Conservation (phyloP, 2,329 filamentous ascomycete species). For the Hypoxylon sp. region DNA sequence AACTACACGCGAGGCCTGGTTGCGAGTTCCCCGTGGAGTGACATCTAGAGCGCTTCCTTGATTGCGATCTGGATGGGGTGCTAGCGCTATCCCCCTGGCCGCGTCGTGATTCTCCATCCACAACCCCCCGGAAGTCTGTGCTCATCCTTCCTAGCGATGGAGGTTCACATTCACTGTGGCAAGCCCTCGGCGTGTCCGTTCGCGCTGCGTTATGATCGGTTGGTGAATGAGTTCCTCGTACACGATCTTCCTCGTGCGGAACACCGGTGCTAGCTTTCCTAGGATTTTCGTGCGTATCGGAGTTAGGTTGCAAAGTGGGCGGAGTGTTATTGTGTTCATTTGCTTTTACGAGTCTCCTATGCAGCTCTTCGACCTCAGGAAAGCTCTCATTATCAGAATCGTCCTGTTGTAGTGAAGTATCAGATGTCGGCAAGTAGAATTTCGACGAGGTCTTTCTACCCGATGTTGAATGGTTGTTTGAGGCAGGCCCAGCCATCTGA, state of each 20-base stretch:
- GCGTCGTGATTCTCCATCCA: background rate
- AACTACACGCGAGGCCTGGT: background rate
- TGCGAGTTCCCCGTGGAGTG: conserved; percentile 3
- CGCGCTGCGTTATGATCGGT: background rate
- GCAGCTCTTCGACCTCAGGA: conserved; percentile 30
- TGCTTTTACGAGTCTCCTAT: conserved; percentile 6
- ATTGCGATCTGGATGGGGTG: background rate
- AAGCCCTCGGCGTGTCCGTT: background rate
- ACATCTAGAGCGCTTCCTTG: conserved; percentile 27
- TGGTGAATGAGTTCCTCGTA: background rate
- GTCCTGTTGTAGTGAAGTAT: background rate
- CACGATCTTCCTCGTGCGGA: background rate
- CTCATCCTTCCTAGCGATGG: background rate
- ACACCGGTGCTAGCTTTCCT: background rate
- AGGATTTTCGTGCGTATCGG: too few species aligned
- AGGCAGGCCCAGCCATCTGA: background rate
- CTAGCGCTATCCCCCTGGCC: background rate
- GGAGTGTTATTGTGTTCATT: background rate
- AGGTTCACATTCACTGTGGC: background rate
- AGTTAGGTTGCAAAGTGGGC: background rate
- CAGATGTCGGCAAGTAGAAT: background rate
- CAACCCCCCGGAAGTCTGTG: background rate
- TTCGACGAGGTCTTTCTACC: background rate
- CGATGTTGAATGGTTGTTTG: background rate
- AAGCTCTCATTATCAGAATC: conserved; percentile 34